Percentiles rank a stretch among this genome's conserved stretches.
Conservation (phyloP, 345 rosid genomes). For the Gossypium bickii region DNA sequence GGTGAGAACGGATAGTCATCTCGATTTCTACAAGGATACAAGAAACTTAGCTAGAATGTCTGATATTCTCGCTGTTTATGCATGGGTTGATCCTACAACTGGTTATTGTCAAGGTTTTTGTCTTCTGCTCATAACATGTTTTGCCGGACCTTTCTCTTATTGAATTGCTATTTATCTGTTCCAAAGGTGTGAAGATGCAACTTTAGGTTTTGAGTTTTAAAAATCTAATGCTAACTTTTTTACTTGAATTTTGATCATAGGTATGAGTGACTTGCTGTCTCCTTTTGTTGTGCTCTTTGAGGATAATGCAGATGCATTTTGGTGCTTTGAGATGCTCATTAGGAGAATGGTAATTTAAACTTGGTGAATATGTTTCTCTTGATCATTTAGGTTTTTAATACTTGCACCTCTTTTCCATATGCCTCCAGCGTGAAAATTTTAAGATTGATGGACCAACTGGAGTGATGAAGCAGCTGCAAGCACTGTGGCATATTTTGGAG, state of each 20-base stretch:
- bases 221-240: slow-evolving; percentile 10
- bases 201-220: background rate
- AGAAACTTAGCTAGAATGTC: slow-evolving; percentile 89
- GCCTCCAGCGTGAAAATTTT: slow-evolving; percentile 75
- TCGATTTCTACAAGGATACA: slow-evolving; percentile 80
- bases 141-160: background rate
- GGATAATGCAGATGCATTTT: slow-evolving; percentile 92
- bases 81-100: slow-evolving; percentile 93
- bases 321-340: slow-evolving; percentile 98
- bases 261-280: slow-evolving; percentile 94
- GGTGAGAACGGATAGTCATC: slow-evolving; percentile 91
- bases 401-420: slow-evolving; percentile 18
- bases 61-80: slow-evolving; percentile 92
- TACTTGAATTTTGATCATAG: slow-evolving; percentile 42
- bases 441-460: slow-evolving; percentile 91
- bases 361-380: slow-evolving; percentile 13
- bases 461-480: slow-evolving; percentile 82
- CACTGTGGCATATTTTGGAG: slow-evolving; percentile 80
- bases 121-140: slow-evolving; percentile 7
- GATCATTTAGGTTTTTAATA: slow-evolving; percentile 18
- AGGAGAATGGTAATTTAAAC: slow-evolving; percentile 70
- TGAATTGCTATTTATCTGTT: background rate
- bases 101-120: slow-evolving; percentile 93
- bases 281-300: slow-evolving; percentile 89
- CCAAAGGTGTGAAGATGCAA: background rate